Conservation (phyloP, 805 yeast genomes). For the Hanseniaspora vineae region DNA sequence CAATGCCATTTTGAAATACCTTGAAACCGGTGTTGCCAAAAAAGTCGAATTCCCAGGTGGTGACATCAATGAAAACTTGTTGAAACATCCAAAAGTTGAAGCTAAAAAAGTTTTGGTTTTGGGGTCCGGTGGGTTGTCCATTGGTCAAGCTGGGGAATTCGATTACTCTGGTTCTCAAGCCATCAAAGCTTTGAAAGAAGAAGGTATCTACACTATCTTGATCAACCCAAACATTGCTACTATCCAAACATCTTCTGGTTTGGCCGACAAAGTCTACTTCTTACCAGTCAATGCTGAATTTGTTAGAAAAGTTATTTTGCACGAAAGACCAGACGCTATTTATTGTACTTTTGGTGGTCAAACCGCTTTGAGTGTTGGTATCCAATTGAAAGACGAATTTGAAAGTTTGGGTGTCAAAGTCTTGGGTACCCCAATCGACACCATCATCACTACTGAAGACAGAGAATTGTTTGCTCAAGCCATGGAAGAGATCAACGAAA, state of each 20-base stretch:
- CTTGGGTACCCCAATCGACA: conserved; percentile 92
- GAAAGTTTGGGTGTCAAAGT: conserved; percentile 87
- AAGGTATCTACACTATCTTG: conserved; percentile 70
- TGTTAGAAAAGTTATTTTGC: conserved; percentile 86
- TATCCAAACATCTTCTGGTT: conserved; percentile 86
- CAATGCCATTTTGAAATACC: conserved; percentile 43
- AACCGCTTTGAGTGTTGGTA: conserved; percentile 87
- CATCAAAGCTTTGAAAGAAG: conserved; percentile 87
- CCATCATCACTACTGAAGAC: conserved; percentile 93
- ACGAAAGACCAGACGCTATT: conserved; percentile 94
- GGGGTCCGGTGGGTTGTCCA: conserved; percentile 94
- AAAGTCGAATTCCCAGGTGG: conserved; percentile 92
- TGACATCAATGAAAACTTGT: conserved; percentile 52
- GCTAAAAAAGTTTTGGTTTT: conserved; percentile 79
- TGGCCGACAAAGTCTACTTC: conserved; percentile 92
- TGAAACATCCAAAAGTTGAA: conserved; percentile 62
- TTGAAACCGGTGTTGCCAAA: conserved; percentile 40
- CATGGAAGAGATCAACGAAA: conserved; percentile 85
- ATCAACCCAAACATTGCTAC: conserved; percentile 96
- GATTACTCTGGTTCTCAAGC: conserved; percentile 98
- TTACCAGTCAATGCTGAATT: conserved; percentile 96
- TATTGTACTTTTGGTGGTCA: conserved; percentile 97
- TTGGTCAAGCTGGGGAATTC: conserved; percentile 98
- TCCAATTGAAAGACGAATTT: conserved; percentile 90
- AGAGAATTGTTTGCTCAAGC: conserved; percentile 95